Base-by-base conservation (phyloP, 345 rosid genomes). In the Abelmoschus esculentus region DNA sequence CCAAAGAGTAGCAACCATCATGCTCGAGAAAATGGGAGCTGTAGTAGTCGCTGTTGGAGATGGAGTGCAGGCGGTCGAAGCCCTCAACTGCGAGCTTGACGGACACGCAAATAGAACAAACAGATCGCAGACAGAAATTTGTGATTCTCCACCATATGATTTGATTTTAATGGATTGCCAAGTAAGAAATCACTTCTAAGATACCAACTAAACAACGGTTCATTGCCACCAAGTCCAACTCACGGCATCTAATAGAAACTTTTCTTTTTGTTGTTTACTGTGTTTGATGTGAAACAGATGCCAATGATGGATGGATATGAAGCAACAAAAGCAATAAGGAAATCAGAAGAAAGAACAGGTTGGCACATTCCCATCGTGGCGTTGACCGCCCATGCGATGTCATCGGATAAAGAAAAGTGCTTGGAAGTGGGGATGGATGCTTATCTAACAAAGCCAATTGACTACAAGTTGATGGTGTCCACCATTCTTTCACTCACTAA, bases 391-490 rank as follows among this genome's bases (percentile, higher is more conserved):
- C 96, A 92, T 9, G 93, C 91, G 52, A 85, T 87, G 95, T 78
- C 88, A 7, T 87, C 88, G 2, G 93, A 88, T 74, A 86, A 89
- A 77, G 87, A 88, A 2, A 91, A 84, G 57, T 84, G 88, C 70
- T 72, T 86, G 72, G 90, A 86, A 32, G 96, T 89, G 8, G 96
- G 98, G 62, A 92, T 92, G 98, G 91, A 92, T 69, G 97, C 96
- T n/a, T 95, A 91, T 79, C 83, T 95, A 29, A 95, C 99, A 19
- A 95, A 95, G 73, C 99, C 97, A 29, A 90, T 95, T 56, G 90
- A 93, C 69, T 79, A 89, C 67, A 88, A 89, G 83, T 87, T 88
- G 2, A 91, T 93, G 97, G 89, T 91, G 22, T 88, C 95, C 57
- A 93, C 97, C 78, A 91, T 93, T 26, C 83, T 91, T 32, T 83